phyloP scores from a whole-genome alignment of 2,329 filamentous ascomycete genomes.

The Parasarocladium wereldwijsianum region DNA sequence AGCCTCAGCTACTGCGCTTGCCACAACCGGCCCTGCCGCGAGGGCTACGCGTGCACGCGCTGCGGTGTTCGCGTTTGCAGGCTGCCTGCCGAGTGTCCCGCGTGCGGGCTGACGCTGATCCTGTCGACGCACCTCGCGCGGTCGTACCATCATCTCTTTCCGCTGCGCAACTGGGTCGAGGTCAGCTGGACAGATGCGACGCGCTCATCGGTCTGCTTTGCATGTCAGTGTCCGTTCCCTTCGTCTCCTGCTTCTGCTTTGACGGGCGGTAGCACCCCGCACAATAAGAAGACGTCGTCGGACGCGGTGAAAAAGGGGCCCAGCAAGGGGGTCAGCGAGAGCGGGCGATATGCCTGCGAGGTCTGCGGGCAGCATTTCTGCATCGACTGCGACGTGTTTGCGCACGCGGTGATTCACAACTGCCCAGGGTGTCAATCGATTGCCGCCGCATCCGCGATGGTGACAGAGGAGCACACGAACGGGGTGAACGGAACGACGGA shows the following conservation, averaged over 20 bases:
- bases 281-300: conserved; percentile 11
- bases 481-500: conserved; percentile 17
- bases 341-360: conserved; percentile 74
- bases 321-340: conserved; percentile 62
- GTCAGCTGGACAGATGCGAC: conserved; percentile 67
- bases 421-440: conserved; percentile 74
- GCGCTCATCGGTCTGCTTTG: conserved; percentile 53
- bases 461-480: conserved; percentile 7
- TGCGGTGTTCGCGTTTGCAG: conserved; percentile 82
- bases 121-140: conserved; percentile 83
- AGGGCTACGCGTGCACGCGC: conserved; percentile 82
- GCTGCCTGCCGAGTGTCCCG: conserved; percentile 79
- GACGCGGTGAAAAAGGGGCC: conserved; percentile 10
- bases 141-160: conserved; percentile 90
- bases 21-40: conserved; percentile 65
- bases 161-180: conserved; percentile 78
- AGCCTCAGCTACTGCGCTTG: conserved; percentile 74
- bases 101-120: conserved; percentile 82
- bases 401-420: conserved; percentile 88
- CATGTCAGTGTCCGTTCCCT: conserved; percentile 65
- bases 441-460: conserved; percentile 9
- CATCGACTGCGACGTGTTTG: conserved; percentile 94
- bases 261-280: conserved; percentile 10
- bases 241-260: conserved; percentile 12
- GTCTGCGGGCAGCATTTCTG: conserved; percentile 88